A percentile compares a stretch with the other conserved stretches of the same genome.
These are phyloP conservation scores for Fusarium longipes DNA, from an alignment of 2,329 filamentous ascomycete species.

Conservation along the genomic window DNA sequence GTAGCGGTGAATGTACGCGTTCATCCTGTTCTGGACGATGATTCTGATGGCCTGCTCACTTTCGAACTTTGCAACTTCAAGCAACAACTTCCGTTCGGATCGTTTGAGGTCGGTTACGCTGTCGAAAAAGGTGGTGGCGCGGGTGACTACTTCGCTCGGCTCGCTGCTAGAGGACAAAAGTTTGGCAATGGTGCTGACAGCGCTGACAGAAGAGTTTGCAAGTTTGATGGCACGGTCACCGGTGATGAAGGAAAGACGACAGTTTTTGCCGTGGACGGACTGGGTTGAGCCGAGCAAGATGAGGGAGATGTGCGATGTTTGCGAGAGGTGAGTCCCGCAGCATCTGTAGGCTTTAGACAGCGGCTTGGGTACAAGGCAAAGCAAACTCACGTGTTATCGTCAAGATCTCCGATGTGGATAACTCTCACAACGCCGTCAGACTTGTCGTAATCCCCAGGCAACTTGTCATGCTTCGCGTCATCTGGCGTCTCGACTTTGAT, in stretches of 20 bases:
- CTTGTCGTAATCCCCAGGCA: conserved; percentile 49
- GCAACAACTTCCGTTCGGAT: conserved; percentile 44
- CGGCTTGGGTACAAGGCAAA: rapidly evolving
- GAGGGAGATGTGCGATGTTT: conserved; percentile 49
- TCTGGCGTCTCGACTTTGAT: conserved; percentile 45
- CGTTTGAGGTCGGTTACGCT: conserved; percentile 37
- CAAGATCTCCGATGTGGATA: conserved; percentile 46
- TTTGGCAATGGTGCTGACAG: conserved; percentile 41
- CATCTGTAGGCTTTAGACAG: conserved; percentile 33
- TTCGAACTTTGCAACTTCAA: conserved; percentile 48
- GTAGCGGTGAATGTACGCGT: conserved; percentile 42
- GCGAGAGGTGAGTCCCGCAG: conserved; percentile 48
- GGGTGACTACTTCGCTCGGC: conserved; percentile 37
- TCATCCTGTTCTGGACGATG: conserved; percentile 27
- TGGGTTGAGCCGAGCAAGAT: conserved; percentile 46
- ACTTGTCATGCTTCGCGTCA: conserved; percentile 38
- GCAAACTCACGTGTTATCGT: conserved; percentile 45
- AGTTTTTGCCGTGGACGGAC: conserved; percentile 49
- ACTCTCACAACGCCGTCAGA: conserved; percentile 46
- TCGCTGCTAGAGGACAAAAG: conserved; percentile 42
- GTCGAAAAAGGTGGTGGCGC: conserved; percentile 27
- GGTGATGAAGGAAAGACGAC: conserved; percentile 46
- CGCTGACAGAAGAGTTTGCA: conserved; percentile 40
- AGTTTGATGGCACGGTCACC: conserved; percentile 46
- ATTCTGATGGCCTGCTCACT: conserved; percentile 35